Conservation (phyloP, 2,329 filamentous ascomycete species). For the Epichloe sibirici region DNA sequence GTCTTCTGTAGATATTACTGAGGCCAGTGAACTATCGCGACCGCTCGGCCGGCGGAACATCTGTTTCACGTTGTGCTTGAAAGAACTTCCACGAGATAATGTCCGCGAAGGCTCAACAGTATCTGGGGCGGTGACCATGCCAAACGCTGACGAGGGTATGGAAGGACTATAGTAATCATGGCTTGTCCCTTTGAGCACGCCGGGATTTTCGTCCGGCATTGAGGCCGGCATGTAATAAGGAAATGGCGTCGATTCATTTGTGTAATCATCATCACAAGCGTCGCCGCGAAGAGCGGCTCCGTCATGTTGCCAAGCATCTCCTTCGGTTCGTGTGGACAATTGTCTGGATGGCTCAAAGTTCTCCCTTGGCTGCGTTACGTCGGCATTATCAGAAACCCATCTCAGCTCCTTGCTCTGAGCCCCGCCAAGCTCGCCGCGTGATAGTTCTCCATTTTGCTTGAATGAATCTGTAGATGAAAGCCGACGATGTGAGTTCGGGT, state of each 20-base stretch:
- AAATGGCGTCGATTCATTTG: conserved; percentile 2
- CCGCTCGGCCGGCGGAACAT: conserved; percentile 24
- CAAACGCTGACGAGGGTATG: conserved; percentile 29
- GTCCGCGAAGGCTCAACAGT: conserved; percentile 7
- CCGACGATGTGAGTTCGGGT: conserved; percentile 16
- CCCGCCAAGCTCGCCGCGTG: conserved; percentile 13
- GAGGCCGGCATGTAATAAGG: conserved; percentile 15
- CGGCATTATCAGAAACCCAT: conserved; percentile 13
- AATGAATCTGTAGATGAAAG: conserved; percentile 26
- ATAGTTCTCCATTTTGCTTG: conserved; percentile 17
- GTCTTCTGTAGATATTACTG: conserved; percentile 5
- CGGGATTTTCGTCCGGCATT: conserved; percentile 17
- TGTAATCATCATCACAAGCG: conserved; percentile 7
- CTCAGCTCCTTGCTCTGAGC: conserved; percentile 15
- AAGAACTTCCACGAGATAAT: conserved; percentile 21
- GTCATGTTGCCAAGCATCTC: not conserved
- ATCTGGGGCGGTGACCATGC: conserved; percentile 22
- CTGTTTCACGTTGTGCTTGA: conserved; percentile 23
- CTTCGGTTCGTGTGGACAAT: not conserved
- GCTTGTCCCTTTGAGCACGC: conserved; percentile 23
- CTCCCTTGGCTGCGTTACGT: not conserved
- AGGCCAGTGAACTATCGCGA: conserved; percentile 18
- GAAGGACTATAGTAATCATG: conserved; percentile 30
- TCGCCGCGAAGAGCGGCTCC: not conserved
- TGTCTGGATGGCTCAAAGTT: not conserved